Base-by-base conservation (phyloP, 805 yeast species). In the Wickerhamiella sergipiensis region DNA sequence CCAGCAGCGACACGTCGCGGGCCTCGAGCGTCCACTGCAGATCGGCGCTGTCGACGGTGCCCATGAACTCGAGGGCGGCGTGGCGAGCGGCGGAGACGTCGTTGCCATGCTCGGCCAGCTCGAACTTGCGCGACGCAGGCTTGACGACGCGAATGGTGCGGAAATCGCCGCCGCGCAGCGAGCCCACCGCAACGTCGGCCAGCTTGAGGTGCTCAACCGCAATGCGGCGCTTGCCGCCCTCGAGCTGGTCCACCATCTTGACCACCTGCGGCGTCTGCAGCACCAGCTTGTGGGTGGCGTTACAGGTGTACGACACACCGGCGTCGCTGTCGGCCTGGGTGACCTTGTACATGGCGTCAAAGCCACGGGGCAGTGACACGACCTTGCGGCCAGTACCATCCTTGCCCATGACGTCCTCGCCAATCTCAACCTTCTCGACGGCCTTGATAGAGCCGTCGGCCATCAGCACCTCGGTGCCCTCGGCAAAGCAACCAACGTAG, bases 401-500 rank as follows among this genome's bases (percentile, higher is more conserved):
- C 49, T 64, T 64, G 58, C 76, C 74, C 67, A 71, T 61, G 42
- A 74, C 72, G 18, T 44, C 22, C 23, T 71, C 73, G 54, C 72
- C 74, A 49, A 70, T 59, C 26, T 55, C 47, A 48, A 74, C 53
- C 19, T 64, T 59, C 53, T 70, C 71, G 47, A 74, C 62, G 6
- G 54, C 57, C 46, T 58, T 59, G 26, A 61, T 61, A 36, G 57
- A 33, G 56, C 78, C 78, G 58, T 72, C 65, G 31, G 72, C 71
- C 74, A 71, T 71, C 58, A 72, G 52, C 26, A 74, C 76, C 52
- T 64, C 52, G 53, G 57, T 54, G 48, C 53, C 57, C 1, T 36
- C 44, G 21, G 57, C 57, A 24, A 54, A 54, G 47, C 38, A 57
- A 7, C 97, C 98, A 51, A 87, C 95, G 64, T 92, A 92, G 64